phyloP scores from a whole-genome alignment of 2,329 filamentous ascomycete species.

The Claviceps africana region DNA sequence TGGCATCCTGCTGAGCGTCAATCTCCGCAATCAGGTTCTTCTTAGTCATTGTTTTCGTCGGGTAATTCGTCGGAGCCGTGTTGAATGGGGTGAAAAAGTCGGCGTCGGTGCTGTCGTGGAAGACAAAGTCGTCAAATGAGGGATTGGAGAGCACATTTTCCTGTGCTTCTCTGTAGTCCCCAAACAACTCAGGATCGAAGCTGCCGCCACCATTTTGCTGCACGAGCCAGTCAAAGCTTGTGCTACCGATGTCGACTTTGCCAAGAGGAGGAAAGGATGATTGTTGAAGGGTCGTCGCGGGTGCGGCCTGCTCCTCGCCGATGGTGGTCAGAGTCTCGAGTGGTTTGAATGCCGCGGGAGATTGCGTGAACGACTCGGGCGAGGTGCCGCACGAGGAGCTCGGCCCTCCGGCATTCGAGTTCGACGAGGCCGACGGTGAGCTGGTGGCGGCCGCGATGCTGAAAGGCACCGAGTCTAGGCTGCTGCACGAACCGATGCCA shows the following conservation, averaged over 20 bases:
- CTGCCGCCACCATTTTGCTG: constrained; percentile 72
- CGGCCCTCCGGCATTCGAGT: constrained; percentile 39
- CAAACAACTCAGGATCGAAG: constrained; percentile 86
- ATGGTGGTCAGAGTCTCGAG: constrained; percentile 50
- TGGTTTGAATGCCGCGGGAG: constrained; percentile 51
- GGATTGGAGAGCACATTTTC: constrained; percentile 58
- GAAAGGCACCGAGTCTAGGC: constrained; percentile 35
- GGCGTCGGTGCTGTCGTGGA: constrained; percentile 59
- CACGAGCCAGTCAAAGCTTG: constrained; percentile 58
- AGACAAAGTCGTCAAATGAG: constrained; percentile 59
- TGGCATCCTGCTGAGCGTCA: constrained; percentile 57
- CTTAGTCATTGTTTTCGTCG: constrained; percentile 32
- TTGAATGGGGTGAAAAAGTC: constrained; percentile 78
- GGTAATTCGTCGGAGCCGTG: constrained; percentile 36
- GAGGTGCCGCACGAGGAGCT: constrained; percentile 63
- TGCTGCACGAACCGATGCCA: constrained; percentile 33
- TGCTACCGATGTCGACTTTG: constrained; percentile 29
- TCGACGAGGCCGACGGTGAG: constrained; percentile 50
- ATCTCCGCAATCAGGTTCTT: constrained; percentile 65
- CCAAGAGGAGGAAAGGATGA: constrained; percentile 16
- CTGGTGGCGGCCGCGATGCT: constrained; percentile 40
- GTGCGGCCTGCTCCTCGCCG: constrained; percentile 44
- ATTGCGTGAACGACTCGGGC: constrained; percentile 61
- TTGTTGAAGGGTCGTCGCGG: constrained; percentile 21
- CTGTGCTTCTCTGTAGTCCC: constrained; percentile 81